A percentile compares a stretch with the other conserved stretches of the same genome.
Conservation (phyloP, 1,284 basidiomycete species). For the Lignosus rhinocerotis region DNA sequence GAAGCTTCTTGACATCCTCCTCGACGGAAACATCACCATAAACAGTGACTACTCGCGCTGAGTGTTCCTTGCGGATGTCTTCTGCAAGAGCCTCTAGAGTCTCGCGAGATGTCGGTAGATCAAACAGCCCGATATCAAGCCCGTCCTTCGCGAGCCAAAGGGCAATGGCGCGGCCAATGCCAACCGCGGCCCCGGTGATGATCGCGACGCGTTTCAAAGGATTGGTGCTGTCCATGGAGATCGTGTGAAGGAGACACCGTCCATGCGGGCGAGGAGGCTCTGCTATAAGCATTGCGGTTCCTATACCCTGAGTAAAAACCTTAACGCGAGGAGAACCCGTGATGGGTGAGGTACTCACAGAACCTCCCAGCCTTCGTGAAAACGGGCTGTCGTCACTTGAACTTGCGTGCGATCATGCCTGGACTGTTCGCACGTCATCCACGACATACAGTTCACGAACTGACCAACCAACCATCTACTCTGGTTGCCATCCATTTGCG, state of each 20-base stretch:
- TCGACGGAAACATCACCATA: constrained; percentile 33
- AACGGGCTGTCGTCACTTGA: too few relatives aligned
- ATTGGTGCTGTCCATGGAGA: not conserved
- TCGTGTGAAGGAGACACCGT: not conserved
- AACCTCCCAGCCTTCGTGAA: too few relatives aligned
- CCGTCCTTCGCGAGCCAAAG: constrained; percentile 32
- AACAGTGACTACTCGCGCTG: constrained; percentile 24
- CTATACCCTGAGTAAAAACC: too few relatives aligned
- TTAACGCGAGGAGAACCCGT: too few relatives aligned
- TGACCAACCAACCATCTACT: too few relatives aligned
- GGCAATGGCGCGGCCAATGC: constrained; percentile 32
- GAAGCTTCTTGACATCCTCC: constrained; percentile 31
- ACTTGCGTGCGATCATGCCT: too few relatives aligned
- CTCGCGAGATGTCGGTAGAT: constrained; percentile 26
- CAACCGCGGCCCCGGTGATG: constrained; percentile 21
- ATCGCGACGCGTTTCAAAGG: constrained; percentile 13
- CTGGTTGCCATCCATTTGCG: too few relatives aligned
- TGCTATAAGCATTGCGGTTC: not conserved
- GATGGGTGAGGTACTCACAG: too few relatives aligned
- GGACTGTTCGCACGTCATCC: too few relatives aligned
- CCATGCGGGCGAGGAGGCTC: not conserved
- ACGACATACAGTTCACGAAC: too few relatives aligned
- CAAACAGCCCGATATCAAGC: constrained; percentile 29
- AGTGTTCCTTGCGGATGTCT: constrained; percentile 19
- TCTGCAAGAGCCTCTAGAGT: constrained; percentile 24